Conservation (phyloP, 768 basidiomycete genomes). For the Cyclocybe cylindracea region DNA sequence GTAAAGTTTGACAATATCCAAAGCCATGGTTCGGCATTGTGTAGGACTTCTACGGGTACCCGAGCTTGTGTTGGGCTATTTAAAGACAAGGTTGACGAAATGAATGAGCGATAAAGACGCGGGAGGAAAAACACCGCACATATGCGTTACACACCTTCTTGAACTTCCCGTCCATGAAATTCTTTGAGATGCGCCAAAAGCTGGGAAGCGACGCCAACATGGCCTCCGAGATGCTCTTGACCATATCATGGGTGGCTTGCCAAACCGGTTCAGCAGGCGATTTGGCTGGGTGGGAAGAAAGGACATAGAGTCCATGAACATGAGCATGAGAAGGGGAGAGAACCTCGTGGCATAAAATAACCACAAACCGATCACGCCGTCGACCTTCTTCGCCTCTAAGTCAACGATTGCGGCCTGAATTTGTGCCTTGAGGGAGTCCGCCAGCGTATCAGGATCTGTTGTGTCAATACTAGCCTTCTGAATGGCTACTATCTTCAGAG, state of each 20-base stretch:
- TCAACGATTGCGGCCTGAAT: conserved; percentile 61
- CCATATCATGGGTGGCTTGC: conserved; percentile 75
- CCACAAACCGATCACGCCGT: conserved; percentile 57
- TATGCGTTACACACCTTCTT: conserved; percentile 60
- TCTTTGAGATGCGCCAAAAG: conserved; percentile 92
- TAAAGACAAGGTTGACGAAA: conserved; percentile 23
- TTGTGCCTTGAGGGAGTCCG: conserved; percentile 49
- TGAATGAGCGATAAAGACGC: conserved; percentile 4
- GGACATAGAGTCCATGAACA: conserved; percentile 5
- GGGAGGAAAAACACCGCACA: conserved; percentile 1
- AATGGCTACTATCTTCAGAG: conserved; percentile 41
- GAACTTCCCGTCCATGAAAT: conserved; percentile 92
- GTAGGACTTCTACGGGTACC: conserved; percentile 75
- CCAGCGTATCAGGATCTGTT: conserved; percentile 37
- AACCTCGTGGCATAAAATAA: neutral
- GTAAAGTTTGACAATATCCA: conserved; percentile 86
- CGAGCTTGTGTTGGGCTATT: conserved; percentile 21
- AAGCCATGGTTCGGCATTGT: conserved; percentile 84
- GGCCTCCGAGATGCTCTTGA: conserved; percentile 86
- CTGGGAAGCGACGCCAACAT: conserved; percentile 84
- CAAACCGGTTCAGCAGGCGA: conserved; percentile 77
- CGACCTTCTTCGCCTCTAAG: conserved; percentile 64
- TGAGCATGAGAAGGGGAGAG: neutral
- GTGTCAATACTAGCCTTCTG: conserved; percentile 40
- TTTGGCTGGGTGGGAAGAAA: conserved; percentile 47